Base-by-base conservation (phyloP, 1,284 basidiomycete species). In the Malassezia nana region DNA sequence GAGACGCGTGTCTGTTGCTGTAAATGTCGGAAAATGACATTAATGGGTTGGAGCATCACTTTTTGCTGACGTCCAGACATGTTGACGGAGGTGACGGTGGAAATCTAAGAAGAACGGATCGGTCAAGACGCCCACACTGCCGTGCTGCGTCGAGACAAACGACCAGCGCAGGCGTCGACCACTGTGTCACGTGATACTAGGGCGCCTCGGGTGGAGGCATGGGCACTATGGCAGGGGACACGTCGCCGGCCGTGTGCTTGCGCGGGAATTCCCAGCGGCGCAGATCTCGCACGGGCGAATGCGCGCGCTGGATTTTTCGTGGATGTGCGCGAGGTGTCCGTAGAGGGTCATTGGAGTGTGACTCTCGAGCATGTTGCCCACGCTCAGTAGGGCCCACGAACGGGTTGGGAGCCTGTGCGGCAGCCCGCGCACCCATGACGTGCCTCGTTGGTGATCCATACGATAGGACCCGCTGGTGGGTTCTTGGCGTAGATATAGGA, bases 21-120 rank as follows among this genome's bases (percentile, higher is more conserved):
- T 46, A 98, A 79, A 78, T 95, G 90, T 81, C 91, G 90, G 82
- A 98, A 98, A 77, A 98, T 95, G 65, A 96, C 88, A 80, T 96
- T 98, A 62, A 65, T 63, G 44, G 74, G 64, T 72, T 74, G 66
- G 9, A 64, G 52, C 29, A 60, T 62, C 30, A 65, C 64, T 50
- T 62, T 65, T 50, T 64, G 64, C 46, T 56, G 54, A 18, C 54
- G 48, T 6, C 48, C 49, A 12, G 54, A 56, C 54, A 56, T 56
- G 35, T 12, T 41, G 28, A 16, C n/a, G n/a, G n/a, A 18, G 6
- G 38, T 47, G 20, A 20, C 6, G 6, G 26, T 4, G 26, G 31
- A n/a, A 31, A 29, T 15, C 26, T 29, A 26, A 13, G 28, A 20
- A 38, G 35, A 40, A 29, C 18, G 38, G 26, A 31, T 15, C n/a